A percentile compares a stretch with the other conserved stretches of the same genome.
phyloP scores from a whole-genome alignment of 2,329 filamentous ascomycete species.

The Berkeleyomyces basicola region DNA sequence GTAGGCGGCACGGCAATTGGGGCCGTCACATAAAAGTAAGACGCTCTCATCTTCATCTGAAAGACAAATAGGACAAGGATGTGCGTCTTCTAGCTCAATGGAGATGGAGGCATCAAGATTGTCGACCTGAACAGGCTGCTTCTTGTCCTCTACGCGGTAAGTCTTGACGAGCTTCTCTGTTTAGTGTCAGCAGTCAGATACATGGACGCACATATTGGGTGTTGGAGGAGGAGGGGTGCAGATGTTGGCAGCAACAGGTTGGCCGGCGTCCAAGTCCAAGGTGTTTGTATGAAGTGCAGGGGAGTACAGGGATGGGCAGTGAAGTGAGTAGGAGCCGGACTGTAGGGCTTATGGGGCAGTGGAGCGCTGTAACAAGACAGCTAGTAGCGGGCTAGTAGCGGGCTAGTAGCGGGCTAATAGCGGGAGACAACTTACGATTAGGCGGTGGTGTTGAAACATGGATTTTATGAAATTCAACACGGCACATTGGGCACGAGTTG shows the following conservation, averaged over 20 bases:
- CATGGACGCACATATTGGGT: background rate
- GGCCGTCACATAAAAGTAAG: constrained; percentile 71
- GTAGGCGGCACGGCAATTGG: constrained; percentile 61
- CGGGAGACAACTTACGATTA: constrained; percentile 46
- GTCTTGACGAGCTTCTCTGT: constrained; percentile 38
- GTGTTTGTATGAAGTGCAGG: background rate
- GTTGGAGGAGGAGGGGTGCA: background rate
- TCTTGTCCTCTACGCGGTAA: constrained; percentile 60
- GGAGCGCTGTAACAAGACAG: background rate
- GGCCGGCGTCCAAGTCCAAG: background rate
- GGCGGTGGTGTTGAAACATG: constrained; percentile 44
- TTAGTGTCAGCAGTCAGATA: background rate
- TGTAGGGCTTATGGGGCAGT: background rate
- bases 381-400: constrained; percentile 9
- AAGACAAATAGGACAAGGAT: constrained; percentile 77
- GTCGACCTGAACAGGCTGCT: constrained; percentile 34
- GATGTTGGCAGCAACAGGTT: too few relatives aligned
- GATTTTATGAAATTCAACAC: constrained; percentile 78
- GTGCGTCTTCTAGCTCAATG: constrained; percentile 48
- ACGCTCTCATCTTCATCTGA: constrained; percentile 66
- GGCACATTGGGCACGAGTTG: constrained; percentile 95
- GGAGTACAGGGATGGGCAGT: background rate
- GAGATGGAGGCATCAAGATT: constrained; percentile 64
- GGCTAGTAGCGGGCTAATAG: constrained; percentile 13
- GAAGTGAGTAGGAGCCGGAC: too few relatives aligned